Conservation (phyloP, 148 eudicot species). For the Rhododendron williamsianum region DNA sequence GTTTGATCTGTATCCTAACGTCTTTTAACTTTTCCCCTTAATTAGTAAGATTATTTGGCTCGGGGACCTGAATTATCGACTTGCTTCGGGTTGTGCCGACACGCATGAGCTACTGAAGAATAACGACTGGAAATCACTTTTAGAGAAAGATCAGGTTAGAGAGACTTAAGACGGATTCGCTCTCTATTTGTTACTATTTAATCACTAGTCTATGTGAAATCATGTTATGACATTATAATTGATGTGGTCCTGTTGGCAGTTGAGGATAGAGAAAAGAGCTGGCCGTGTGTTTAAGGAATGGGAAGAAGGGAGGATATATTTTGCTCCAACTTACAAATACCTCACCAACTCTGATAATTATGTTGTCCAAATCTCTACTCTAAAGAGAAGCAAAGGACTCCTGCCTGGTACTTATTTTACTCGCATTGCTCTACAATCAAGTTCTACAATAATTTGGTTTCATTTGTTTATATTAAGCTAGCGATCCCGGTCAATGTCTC, state of each 20-base stretch:
- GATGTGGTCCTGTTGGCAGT: conserved; percentile 19
- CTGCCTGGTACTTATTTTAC: conserved; percentile 52
- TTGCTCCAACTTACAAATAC: conserved; percentile 68
- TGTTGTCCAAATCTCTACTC: conserved; percentile 33
- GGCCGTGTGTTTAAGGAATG: conserved; percentile 60
- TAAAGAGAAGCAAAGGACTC: conserved; percentile 53
- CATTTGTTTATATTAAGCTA: background rate
- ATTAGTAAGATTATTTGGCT: conserved; percentile 62
- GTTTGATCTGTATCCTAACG: background rate
- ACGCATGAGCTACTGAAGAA: conserved; percentile 35
- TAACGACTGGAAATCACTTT: conserved; percentile 54
- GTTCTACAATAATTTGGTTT: background rate
- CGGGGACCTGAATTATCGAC: conserved; percentile 65
- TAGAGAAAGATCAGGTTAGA: conserved; percentile 64
- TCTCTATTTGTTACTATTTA: no score
- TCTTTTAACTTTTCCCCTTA: background rate
- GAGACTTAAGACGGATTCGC: background rate
- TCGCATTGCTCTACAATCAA: background rate
- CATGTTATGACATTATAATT: background rate
- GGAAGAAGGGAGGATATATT: conserved; percentile 58
- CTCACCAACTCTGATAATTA: conserved; percentile 46
- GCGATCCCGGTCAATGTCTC: background rate
- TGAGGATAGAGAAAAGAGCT: conserved; percentile 53
- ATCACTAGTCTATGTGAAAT: background rate
- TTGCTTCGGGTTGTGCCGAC: conserved; percentile 29